Evolutionary conservation across 495 filamentous ascomycete genomes (phyloP).

Genomic region (Aspergillus sparsus): DNA sequence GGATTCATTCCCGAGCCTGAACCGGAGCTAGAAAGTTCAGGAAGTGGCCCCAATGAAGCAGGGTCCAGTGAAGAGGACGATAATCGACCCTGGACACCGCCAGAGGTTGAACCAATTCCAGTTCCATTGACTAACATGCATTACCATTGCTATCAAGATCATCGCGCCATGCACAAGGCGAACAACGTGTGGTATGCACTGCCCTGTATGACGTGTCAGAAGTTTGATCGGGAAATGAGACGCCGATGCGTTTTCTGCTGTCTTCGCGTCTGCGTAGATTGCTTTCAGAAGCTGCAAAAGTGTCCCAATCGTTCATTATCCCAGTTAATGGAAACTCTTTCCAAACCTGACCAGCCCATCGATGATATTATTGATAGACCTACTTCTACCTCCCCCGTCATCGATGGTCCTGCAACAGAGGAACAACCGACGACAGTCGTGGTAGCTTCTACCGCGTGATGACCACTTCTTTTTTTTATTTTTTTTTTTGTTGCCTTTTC

Average conservation of each 20-base stretch:
- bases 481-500: not conserved
- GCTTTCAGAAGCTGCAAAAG: conserved; percentile 42
- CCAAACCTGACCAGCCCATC: not conserved
- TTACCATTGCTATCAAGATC: conserved; percentile 48
- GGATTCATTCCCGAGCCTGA: conserved; percentile 48
- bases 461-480: not conserved
- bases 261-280: conserved; percentile 47
- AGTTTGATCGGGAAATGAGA: conserved; percentile 44
- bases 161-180: conserved; percentile 43
- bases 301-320: conserved; percentile 38
- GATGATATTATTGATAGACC: not conserved
- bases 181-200: conserved; percentile 49
- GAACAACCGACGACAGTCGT: not conserved
- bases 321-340: conserved; percentile 32
- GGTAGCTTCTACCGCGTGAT: not conserved
- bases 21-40: conserved; percentile 21
- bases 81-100: conserved; percentile 31
- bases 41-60: conserved; percentile 27
- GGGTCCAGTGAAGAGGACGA: conserved; percentile 33
- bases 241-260: conserved; percentile 53
- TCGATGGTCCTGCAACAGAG: not conserved
- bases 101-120: conserved; percentile 37
- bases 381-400: not conserved
- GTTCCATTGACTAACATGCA: conserved; percentile 46
- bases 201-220: conserved; percentile 54